A percentile compares a stretch with the other conserved stretches of the same genome.
These are phyloP conservation scores for Vanderwaltozyma verrucispora DNA, from an alignment of 805 yeast species.

Conservation along the genomic window DNA sequence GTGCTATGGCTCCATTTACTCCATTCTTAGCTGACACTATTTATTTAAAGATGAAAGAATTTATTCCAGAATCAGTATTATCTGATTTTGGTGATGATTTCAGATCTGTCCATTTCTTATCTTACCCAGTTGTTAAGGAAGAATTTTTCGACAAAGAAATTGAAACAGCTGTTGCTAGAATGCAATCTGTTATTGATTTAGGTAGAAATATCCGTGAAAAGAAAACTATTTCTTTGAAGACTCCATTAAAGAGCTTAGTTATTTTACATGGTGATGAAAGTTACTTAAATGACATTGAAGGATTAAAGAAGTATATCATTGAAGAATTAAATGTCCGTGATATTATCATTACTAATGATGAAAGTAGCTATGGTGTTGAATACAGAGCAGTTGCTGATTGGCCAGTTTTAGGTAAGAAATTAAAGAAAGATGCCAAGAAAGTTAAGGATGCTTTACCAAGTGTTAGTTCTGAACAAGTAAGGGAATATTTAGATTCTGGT, in stretches of 20 bases:
- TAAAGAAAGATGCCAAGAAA: conserved; percentile 85
- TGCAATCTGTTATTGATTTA: conserved; percentile 94
- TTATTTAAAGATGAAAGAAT: conserved; percentile 61
- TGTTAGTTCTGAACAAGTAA: conserved; percentile 75
- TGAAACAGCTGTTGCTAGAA: conserved; percentile 82
- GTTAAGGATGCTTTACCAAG: conserved; percentile 90
- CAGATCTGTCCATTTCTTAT: conserved; percentile 87
- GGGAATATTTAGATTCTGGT: conserved; percentile 60
- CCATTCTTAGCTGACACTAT: conserved; percentile 91
- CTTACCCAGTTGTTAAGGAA: conserved; percentile 76
- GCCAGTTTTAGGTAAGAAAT: conserved; percentile 96
- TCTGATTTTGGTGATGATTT: conserved; percentile 42
- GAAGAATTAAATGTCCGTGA: conserved; percentile 94
- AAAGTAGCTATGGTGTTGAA: conserved; percentile 81
- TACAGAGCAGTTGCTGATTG: conserved; percentile 96
- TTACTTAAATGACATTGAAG: conserved; percentile 68
- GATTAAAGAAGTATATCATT: conserved; percentile 64
- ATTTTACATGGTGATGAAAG: conserved; percentile 69
- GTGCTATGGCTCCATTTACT: conserved; percentile 99
- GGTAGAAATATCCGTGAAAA: conserved; percentile 97
- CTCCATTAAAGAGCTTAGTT: conserved; percentile 82
- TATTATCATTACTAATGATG: conserved; percentile 79
- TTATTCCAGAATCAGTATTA: conserved; percentile 51
- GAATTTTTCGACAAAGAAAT: conserved; percentile 74
- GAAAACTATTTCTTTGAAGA: conserved; percentile 85